Base-by-base conservation (phyloP, 2,329 filamentous ascomycete species). In the Trichoderma citrinoviride region DNA sequence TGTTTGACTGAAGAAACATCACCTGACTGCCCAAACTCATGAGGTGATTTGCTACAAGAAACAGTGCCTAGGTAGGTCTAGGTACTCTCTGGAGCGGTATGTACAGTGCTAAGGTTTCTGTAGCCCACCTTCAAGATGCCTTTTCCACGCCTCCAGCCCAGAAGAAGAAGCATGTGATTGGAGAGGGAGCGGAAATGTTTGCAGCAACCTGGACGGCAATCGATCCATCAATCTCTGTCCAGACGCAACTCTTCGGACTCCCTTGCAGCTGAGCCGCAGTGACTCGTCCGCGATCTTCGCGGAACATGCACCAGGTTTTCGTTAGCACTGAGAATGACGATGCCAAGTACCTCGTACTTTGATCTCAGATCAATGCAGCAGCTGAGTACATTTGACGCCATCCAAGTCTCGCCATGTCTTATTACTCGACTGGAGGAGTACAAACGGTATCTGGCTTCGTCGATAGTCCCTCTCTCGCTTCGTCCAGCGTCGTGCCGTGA, bases 191-290 rank as follows among this genome's bases (percentile, higher is more conserved):
- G 37, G 37, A 23, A 40, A 17, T 17, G 12, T 37, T 37, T 23
- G 27, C 19, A 15, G 37, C 33, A 37, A 33, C 33, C 50, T 37
- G 12, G 33, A 54, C 23, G 50, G 40, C 37, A 12, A 57, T 57
- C 29, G 12, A 55, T 33, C n/a, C 17, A 44, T 10, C 17, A 19
- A n/a, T n/a, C 29, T 8, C 14, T 33, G 27, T 19, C n/a, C 19
- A 52, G 25, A 54, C 19, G 50, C 50, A 54, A 54, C 50, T 40
- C 50, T 54, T 54, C 50, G 50, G 50, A 37, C 50, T 54, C 50
- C 50, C 50, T 40, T 54, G 50, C 50, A 54, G 50, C 50, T 54
- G 50, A 37, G 50, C 50, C 29, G 43, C 33, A 44, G 43, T 10
- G n/a, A 21, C 43, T 37, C 12, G 50, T 23, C 50, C 21, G 29